Base-by-base conservation (phyloP, 2,329 filamentous ascomycete genomes). In the Trichophyton equinum region DNA sequence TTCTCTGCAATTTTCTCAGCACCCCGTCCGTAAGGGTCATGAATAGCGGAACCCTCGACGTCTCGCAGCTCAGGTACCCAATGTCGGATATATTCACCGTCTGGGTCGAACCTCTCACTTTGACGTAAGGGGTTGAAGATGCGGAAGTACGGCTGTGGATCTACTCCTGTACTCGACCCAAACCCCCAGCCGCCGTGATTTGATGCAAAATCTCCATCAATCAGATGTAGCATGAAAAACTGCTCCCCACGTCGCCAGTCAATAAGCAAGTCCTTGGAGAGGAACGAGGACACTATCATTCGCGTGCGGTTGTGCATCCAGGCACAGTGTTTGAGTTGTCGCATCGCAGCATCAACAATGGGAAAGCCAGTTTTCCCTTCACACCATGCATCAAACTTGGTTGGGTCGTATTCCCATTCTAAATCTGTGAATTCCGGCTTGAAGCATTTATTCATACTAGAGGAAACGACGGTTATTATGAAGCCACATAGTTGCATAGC, bases 61-160 rank as follows among this genome's bases (percentile, higher is more conserved):
- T 73, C 79, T 27, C 74, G 78, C 63, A 96, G 75, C 74, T 96
- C 91, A 0, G 85, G 85, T 7, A 96, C 78, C 90, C 90, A 96
- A 62, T 83, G 83, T 42, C 87, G 80, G 61, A 96, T 95, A 70
- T 92, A 96, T 15, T 84, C 82, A 0, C 90, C 91, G 0, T 86
- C 78, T 0, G 81, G 77, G 69, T 96, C 91, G 67, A 95, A 95
- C 73, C 87, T 91, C 78, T 94, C 88, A 66, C 87, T 89, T 76
- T 96, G 91, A 18, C 89, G 75, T 51, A 90, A 71, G 0, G 91
- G 91, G 68, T 95, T 96, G 74, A 96, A 96, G 58, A 96, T 88
- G 5, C 90, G 81, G 65, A 96, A 96, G 70, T 95, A 96, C 0
- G 91, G 90, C 73, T 95, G 88, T 1, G 89, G 88, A 71, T 95